Conservation (phyloP, 2,329 filamentous ascomycete genomes). For the Neobulgaria alba region DNA sequence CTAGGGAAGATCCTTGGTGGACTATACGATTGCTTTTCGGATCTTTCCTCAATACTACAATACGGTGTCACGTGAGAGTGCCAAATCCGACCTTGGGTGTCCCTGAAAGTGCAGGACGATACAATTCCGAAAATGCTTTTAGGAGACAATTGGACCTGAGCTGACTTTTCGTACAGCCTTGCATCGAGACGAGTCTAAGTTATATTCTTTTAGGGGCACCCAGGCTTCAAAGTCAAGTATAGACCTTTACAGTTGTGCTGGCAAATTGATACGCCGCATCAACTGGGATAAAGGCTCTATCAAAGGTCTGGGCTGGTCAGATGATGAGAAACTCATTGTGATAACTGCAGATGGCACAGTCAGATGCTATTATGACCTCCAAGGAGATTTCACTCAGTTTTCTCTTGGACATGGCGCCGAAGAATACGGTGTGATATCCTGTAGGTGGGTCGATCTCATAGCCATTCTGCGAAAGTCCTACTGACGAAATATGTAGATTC, state of each 20-base stretch:
- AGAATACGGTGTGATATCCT: constrained; percentile 78
- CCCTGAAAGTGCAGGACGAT: too few relatives aligned
- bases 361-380: constrained; percentile 78
- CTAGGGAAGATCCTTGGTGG: too few relatives aligned
- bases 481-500: constrained; percentile 42
- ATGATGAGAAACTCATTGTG: constrained; percentile 84
- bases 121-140: too few relatives aligned
- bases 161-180: constrained; percentile 50
- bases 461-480: neutral
- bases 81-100: too few relatives aligned
- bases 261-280: constrained; percentile 77
- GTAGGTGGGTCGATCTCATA: constrained; percentile 39
- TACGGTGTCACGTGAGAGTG: too few relatives aligned
- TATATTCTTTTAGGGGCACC: constrained; percentile 67
- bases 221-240: constrained; percentile 73
- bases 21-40: too few relatives aligned
- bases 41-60: too few relatives aligned
- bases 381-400: constrained; percentile 92
- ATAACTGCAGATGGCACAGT: constrained; percentile 86
- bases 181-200: constrained; percentile 79
- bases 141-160: neutral
- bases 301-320: constrained; percentile 88
- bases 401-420: constrained; percentile 84
- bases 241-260: constrained; percentile 89
- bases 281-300: constrained; percentile 88